A percentile compares a stretch with the other conserved stretches of the same genome.
Conservation (phyloP, 2,329 filamentous ascomycete genomes). For the Clonostachys byssicola region DNA sequence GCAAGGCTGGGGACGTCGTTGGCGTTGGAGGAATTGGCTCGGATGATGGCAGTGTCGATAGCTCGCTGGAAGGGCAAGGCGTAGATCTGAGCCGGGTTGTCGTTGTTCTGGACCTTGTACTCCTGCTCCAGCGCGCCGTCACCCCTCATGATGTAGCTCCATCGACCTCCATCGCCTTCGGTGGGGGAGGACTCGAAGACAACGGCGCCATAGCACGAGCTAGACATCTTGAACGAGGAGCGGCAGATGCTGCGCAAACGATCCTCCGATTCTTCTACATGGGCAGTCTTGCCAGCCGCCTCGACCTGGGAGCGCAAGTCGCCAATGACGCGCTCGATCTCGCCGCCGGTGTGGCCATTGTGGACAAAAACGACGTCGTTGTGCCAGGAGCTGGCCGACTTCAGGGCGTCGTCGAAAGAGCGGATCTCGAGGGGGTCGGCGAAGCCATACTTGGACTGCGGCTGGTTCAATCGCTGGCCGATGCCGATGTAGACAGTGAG, state of each 20-base stretch:
- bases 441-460: conserved; percentile 69
- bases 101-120: conserved; percentile 49
- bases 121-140: conserved; percentile 52
- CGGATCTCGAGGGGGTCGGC: conserved; percentile 55
- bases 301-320: conserved; percentile 15
- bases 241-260: conserved; percentile 44
- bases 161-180: conserved; percentile 45
- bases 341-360: conserved; percentile 69
- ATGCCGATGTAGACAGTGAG: conserved; percentile 56
- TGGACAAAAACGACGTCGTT: conserved; percentile 72
- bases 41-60: conserved; percentile 57
- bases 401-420: conserved; percentile 60
- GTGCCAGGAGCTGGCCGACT: conserved; percentile 46
- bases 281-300: conserved; percentile 16
- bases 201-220: conserved; percentile 68
- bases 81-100: conserved; percentile 64
- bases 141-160: conserved; percentile 72
- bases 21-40: conserved; percentile 6
- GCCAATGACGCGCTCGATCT: conserved; percentile 66
- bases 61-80: conserved; percentile 65
- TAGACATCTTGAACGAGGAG: conserved; percentile 58
- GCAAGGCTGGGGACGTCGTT: conserved; percentile 10
- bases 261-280: conserved; percentile 10
- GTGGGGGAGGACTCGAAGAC: conserved; percentile 66
- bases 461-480: conserved; percentile 74